A percentile compares a stretch with the other conserved stretches of the same genome.
phyloP scores from a whole-genome alignment of 805 yeast genomes.

The Wickerhamiella sorbophila region DNA sequence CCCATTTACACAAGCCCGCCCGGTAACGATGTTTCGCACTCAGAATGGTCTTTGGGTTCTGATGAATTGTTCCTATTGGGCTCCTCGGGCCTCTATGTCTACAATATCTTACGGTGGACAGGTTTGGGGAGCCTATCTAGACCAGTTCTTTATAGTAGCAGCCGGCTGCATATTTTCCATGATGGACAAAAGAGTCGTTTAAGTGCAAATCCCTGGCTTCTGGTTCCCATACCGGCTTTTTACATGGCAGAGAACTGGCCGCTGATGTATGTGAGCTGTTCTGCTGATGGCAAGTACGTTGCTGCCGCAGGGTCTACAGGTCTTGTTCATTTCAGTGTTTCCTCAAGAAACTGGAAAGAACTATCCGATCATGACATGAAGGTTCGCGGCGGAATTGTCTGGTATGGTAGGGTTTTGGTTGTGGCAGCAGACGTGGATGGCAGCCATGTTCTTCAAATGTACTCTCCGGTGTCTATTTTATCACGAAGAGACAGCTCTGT shows the following conservation, averaged over 20 bases:
- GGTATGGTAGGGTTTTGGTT: constrained; percentile 26
- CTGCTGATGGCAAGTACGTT: constrained; percentile 35
- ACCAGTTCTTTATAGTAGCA: constrained; percentile 31
- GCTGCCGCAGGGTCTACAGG: constrained; percentile 39
- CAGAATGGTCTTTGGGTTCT: constrained; percentile 26
- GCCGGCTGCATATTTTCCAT: constrained; percentile 31
- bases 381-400: constrained; percentile 27
- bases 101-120: constrained; percentile 22
- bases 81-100: constrained; percentile 12
- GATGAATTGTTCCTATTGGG: constrained; percentile 26
- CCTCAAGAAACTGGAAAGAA: constrained; percentile 34
- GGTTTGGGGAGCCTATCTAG: constrained; percentile 24
- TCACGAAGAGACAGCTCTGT: background rate
- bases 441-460: constrained; percentile 23
- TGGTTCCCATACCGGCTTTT: constrained; percentile 32
- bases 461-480: constrained; percentile 19
- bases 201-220: constrained; percentile 33
- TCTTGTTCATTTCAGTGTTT: constrained; percentile 29
- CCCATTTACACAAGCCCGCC: constrained; percentile 8
- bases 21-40: constrained; percentile 25
- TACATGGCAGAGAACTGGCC: constrained; percentile 34
- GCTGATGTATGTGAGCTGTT: constrained; percentile 29
- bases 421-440: constrained; percentile 23
- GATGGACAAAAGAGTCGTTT: constrained; percentile 33
- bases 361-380: constrained; percentile 27